Evolutionary conservation across 306 rosid species (phyloP).

Genomic region (Cicer chorassanicum): DNA sequence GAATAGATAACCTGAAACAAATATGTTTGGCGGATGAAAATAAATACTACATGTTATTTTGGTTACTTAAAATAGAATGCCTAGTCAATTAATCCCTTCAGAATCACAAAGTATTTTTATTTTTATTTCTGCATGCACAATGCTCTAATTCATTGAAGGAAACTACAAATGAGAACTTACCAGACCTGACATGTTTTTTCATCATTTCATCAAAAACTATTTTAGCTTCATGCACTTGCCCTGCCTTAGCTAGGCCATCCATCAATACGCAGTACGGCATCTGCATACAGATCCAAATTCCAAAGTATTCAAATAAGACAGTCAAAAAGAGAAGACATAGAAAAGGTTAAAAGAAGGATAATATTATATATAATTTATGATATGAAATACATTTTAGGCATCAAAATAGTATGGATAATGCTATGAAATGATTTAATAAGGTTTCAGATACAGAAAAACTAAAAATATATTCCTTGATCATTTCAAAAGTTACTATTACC

Average conservation of each 20-base stretch:
- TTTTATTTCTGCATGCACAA: not conserved
- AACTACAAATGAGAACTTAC: constrained; percentile 52
- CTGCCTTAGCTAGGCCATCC: constrained; percentile 85
- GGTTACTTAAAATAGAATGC: constrained; percentile 22
- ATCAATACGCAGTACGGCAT: constrained; percentile 88
- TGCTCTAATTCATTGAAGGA: constrained; percentile 37
- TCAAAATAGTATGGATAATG: constrained; percentile 15
- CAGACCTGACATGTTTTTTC: constrained; percentile 64
- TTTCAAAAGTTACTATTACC: constrained; percentile 53
- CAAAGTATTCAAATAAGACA: constrained; percentile 9
- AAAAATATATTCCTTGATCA: constrained; percentile 15
- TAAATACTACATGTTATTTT: not conserved
- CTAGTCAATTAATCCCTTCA: constrained; percentile 21
- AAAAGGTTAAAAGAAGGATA: constrained; percentile 3
- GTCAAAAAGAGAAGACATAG: constrained; percentile 27
- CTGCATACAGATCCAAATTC: constrained; percentile 50
- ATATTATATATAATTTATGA: constrained; percentile 7
- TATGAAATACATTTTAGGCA: constrained; percentile 27
- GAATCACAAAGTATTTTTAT: constrained; percentile 6
- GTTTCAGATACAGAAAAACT: constrained; percentile 27
- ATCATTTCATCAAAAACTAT: constrained; percentile 70
- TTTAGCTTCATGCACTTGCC: constrained; percentile 73
- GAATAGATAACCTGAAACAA: constrained; percentile 4
- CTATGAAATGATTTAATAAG: constrained; percentile 26
- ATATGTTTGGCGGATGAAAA: constrained; percentile 9